A percentile compares a stretch with the other conserved stretches of the same genome.
phyloP scores from a whole-genome alignment of 495 filamentous ascomycete species.

The Lophiotrema nucula region DNA sequence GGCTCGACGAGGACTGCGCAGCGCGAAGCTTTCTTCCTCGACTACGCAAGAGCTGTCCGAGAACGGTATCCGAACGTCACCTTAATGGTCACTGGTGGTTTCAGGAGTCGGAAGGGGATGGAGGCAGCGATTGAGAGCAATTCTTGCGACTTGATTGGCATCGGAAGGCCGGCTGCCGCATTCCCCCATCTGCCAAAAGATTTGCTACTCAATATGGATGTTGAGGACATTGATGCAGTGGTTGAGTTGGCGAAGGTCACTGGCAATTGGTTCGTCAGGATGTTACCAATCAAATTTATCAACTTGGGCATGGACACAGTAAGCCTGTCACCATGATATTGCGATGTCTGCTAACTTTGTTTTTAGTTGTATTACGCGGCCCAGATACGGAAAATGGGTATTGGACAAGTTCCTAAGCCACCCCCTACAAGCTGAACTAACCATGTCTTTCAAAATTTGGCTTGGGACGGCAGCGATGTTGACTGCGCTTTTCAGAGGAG shows the following conservation, averaged over 20 bases:
- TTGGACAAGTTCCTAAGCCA: constrained; percentile 1
- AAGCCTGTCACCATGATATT: background rate
- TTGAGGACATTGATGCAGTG: constrained; percentile 51
- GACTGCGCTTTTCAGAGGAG: too few species aligned
- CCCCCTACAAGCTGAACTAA: too few species aligned
- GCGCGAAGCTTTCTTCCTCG: constrained; percentile 64
- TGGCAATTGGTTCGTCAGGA: constrained; percentile 38
- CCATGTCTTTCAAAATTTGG: too few species aligned
- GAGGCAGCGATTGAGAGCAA: constrained; percentile 50
- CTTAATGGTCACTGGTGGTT: constrained; percentile 57
- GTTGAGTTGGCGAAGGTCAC: constrained; percentile 43
- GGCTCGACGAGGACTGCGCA: constrained; percentile 41
- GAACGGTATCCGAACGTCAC: constrained; percentile 45
- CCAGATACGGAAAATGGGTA: constrained; percentile 16
- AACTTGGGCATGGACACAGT: constrained; percentile 47
- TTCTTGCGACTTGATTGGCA: constrained; percentile 59
- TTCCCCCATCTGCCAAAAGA: constrained; percentile 50
- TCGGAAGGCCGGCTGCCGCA: constrained; percentile 54
- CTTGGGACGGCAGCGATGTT: too few species aligned
- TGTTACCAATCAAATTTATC: constrained; percentile 43
- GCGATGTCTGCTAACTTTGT: constrained; percentile 5
- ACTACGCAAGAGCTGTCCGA: constrained; percentile 53
- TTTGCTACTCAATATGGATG: constrained; percentile 52
- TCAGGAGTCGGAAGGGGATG: constrained; percentile 56
- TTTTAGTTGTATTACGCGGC: constrained; percentile 11